Percentiles rank a stretch among this genome's conserved stretches.
Conservation (phyloP, 306 rosid genomes). For the Quercus berberidifolia region DNA sequence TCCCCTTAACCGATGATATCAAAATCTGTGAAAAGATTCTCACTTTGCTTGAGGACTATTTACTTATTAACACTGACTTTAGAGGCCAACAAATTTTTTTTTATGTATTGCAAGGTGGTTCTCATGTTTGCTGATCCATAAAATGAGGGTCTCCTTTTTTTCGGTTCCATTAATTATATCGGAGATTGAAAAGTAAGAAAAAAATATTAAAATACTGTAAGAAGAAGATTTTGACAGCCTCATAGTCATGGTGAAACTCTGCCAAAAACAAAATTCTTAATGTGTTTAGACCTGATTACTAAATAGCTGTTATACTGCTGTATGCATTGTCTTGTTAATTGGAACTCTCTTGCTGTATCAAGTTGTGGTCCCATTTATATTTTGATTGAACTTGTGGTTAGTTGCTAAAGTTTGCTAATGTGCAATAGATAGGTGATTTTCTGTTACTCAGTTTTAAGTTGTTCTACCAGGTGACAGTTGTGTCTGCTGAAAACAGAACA, state of each 20-base stretch:
- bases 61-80: neutral
- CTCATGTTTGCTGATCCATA: neutral
- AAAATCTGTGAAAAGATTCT: neutral
- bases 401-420: neutral
- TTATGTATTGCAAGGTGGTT: neutral
- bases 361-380: neutral
- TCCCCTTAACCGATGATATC: neutral
- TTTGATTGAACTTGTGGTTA: neutral
- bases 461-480: conserved; percentile 11
- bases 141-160: neutral
- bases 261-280: neutral
- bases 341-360: neutral
- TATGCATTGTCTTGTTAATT: neutral
- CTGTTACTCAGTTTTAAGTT: neutral
- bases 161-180: neutral
- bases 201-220: neutral
- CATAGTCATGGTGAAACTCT: neutral
- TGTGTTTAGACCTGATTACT: neutral
- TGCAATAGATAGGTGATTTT: neutral
- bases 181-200: neutral
- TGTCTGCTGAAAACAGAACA: conserved; percentile 1
- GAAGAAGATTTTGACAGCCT: neutral
- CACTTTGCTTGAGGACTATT: neutral
- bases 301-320: neutral
- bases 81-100: neutral